Evolutionary conservation across 805 yeast genomes (phyloP), one percentile per base, ranked within the genome.

Genomic region (Myxozyma sirexii): DNA sequence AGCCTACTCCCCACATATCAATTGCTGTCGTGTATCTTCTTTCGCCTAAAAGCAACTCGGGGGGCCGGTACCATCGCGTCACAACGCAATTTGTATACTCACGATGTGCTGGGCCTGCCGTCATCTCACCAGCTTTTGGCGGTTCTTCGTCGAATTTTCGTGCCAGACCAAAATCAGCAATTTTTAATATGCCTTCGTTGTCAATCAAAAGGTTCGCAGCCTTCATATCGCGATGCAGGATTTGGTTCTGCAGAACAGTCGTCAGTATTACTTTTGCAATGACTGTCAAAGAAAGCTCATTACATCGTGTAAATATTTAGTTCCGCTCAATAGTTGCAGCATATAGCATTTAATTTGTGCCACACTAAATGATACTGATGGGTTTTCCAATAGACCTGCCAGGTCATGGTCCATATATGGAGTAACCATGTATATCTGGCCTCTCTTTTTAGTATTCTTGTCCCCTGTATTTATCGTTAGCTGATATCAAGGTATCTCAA

Each of bases 21-120:
- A 93, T 92, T 67, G 89, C 97, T 44, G 88, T 75, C 0, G 92
- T 92, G 74, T 93, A 93, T 59, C 85, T 85, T 0, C 97, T 89
- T 0, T 96, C 84, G 0, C 98, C 98, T 57, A 93, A 73, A 35
- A 93, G 76, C 35, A 93, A 78, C 73, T 93, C 99, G 0, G 98
- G 98, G 0, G 98, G 97, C 61, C 98, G 82, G 74, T 96, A 94
- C 99, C 99, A 94, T 65, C 99, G 76, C 0, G 99, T 94, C 39
- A 94, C 98, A 1, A 94, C 99, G 56, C 83, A 79, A n/a, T 82
- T 80, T 0, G 89, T 84, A 65, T 83, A 81, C 33, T 76, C 69
- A 4, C 73, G 69, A 1, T 68, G 62, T 3, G 77, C 77, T 6
- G 72, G 74, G 0, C 77, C 76, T 0, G 83, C 81, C 26, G 82